Evolutionary conservation across 23 red algal genomes (phyloP).

Genomic region (Gracilariopsis chorda): DNA sequence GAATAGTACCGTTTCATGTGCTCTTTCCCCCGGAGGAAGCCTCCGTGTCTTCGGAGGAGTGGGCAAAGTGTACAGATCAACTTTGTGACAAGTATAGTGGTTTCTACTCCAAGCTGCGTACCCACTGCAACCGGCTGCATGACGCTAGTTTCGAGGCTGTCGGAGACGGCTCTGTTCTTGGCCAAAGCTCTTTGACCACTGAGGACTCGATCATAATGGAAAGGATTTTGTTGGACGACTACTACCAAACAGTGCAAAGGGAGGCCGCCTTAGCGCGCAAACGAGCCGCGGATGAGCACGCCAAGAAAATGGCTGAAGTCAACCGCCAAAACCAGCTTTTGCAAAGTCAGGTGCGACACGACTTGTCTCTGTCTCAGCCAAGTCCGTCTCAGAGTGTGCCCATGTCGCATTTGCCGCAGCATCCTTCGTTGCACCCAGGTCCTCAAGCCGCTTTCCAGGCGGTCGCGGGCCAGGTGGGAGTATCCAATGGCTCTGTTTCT

Average conservation of each 20-base stretch:
- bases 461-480: not conserved
- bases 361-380: not conserved
- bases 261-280: not conserved
- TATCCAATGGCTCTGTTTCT: not conserved
- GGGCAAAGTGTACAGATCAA: not conserved
- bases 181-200: not conserved
- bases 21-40: not conserved
- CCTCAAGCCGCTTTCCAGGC: not conserved
- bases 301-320: not conserved
- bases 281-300: not conserved
- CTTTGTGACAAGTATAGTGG: not conserved
- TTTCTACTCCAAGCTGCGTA: not conserved
- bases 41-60: not conserved
- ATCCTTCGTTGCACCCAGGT: not conserved
- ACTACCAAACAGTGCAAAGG: not conserved
- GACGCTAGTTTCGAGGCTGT: not conserved
- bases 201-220: constrained; percentile 10
- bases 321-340: not conserved
- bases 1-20: constrained; percentile 10
- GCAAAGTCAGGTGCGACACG: not conserved
- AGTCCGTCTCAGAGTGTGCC: not conserved
- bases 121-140: not conserved
- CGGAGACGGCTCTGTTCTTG: not conserved
- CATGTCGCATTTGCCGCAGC: not conserved
- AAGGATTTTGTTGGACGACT: not conserved